These are phyloP conservation scores for Nothophoma quercina DNA, from an alignment of 2,329 filamentous ascomycete genomes.

Conservation along the genomic window DNA sequence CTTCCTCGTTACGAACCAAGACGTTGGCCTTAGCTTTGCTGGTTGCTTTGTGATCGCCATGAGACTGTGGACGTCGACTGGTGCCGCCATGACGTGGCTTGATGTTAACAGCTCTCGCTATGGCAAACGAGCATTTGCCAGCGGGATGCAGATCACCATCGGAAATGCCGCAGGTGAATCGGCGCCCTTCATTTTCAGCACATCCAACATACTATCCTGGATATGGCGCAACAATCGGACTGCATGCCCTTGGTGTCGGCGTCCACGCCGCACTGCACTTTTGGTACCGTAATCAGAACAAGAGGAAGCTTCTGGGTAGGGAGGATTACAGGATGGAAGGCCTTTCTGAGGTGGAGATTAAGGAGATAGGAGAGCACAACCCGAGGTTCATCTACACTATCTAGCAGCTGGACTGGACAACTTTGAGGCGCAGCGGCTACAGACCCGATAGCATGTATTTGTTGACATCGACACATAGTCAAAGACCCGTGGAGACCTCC, in stretches of 20 bases:
- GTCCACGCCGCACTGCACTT: conserved; percentile 30
- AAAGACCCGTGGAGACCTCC: background rate
- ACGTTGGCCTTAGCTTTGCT: conserved; percentile 29
- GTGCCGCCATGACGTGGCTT: conserved; percentile 38
- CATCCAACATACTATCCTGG: conserved; percentile 29
- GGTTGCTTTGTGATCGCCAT: conserved; percentile 41
- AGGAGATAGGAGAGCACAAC: conserved; percentile 37
- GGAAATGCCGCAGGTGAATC: conserved; percentile 46
- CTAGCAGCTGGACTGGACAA: background rate
- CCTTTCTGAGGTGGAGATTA: conserved; percentile 32
- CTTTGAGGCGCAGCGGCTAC: background rate
- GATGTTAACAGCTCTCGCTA: conserved; percentile 41
- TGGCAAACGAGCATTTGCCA: conserved; percentile 40
- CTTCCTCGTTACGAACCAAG: conserved; percentile 42
- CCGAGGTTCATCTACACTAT: conserved; percentile 35
- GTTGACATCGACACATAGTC: background rate
- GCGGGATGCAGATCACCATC: conserved; percentile 47
- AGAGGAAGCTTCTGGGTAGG: conserved; percentile 31
- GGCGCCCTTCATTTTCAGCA: conserved; percentile 33
- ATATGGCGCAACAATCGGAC: conserved; percentile 34
- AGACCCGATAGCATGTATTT: background rate
- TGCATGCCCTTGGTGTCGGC: conserved; percentile 24
- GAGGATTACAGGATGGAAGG: conserved; percentile 37
- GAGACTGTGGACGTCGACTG: conserved; percentile 37
- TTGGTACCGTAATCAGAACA: conserved; percentile 32